Evolutionary conservation across 495 filamentous ascomycete species (phyloP), one percentile per base, ranked within the genome.

Genomic region (Aspergillus asperescens): DNA sequence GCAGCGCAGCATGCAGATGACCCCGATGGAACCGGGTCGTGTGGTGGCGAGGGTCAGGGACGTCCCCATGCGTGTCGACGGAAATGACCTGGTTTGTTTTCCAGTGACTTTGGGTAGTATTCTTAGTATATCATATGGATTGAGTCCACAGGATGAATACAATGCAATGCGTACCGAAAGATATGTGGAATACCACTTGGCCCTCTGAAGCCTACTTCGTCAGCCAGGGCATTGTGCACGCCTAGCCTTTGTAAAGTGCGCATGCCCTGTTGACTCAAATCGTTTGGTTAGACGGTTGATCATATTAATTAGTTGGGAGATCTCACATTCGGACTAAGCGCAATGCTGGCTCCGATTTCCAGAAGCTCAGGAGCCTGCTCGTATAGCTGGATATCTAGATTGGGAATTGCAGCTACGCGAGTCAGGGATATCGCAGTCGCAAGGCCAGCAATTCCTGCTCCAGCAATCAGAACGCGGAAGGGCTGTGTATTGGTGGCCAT

Each of bases 311-410:
- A 10, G 34, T 16, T 7, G 16, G 7, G 20, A 12, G 7, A 5
- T 20, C 55, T 29, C 58, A 67, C 76, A 69, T 78, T 78, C 16
- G 74, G 74, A 38, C 75, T 74, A 7, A 79, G 62, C 7, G 76
- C 73, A 51, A 78, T 77, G 23, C 72, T 74, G 0, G 73, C 76
- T 7, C 74, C 74, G 32, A 79, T 77, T 45, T 79, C 75, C 27
- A 57, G 54, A 6, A 77, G 65, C 53, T 75, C 65, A 0, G 64
- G 47, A 7, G 76, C 70, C 52, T 72, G 69, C 37, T 78, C 75
- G 50, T 76, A 79, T 12, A 78, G 49, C 37, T 72, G 62, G 7
- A 76, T 58, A 15, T 76, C 64, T 13, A 76, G 60, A 15, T 64
- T 60, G 3, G 69, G 61, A 50, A 74, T 44, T 3, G 16, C 6